Conservation (phyloP, 352 stramenopile species). For the Phytopythium delawarense region DNA sequence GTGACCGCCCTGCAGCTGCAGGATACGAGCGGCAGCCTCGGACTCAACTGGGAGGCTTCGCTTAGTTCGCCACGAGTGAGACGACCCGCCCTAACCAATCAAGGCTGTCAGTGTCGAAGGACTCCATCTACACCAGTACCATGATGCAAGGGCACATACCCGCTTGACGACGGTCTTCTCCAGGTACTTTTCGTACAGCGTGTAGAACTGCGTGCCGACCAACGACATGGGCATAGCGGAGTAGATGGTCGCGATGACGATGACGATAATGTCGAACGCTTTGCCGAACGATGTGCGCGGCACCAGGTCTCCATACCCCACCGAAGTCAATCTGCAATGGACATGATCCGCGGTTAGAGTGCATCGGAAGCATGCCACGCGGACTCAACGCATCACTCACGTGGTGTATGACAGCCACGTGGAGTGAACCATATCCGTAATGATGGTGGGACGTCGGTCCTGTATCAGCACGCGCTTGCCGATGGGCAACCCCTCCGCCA, state of each 20-base stretch:
- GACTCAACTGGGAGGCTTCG: conserved; percentile 21
- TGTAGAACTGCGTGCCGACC: conserved; percentile 69
- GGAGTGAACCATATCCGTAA: conserved; percentile 67
- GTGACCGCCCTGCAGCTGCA: background rate
- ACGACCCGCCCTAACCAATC: conserved; percentile 40
- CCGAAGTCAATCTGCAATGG: conserved; percentile 48
- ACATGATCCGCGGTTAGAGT: background rate
- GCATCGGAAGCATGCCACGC: background rate
- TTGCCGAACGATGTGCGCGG: conserved; percentile 59
- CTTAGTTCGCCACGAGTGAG: conserved; percentile 45
- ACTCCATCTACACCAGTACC: background rate
- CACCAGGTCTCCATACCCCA: conserved; percentile 71
- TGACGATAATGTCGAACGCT: conserved; percentile 60
- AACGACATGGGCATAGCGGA: conserved; percentile 74
- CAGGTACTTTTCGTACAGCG: conserved; percentile 61
- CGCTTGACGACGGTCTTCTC: conserved; percentile 56
- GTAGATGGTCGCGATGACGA: conserved; percentile 61
- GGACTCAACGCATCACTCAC: conserved; percentile 16
- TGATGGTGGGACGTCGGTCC: conserved; percentile 30
- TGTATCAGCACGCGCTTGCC: conserved; percentile 71
- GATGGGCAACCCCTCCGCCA: conserved; percentile 28
- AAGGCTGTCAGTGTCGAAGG: background rate
- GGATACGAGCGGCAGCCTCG: conserved; percentile 2
- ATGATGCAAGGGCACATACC: conserved; percentile 16
- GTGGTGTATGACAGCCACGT: conserved; percentile 69